Evolutionary conservation across 352 stramenopile genomes (phyloP).

Genomic region (Hyaloperonospora brassicae): DNA sequence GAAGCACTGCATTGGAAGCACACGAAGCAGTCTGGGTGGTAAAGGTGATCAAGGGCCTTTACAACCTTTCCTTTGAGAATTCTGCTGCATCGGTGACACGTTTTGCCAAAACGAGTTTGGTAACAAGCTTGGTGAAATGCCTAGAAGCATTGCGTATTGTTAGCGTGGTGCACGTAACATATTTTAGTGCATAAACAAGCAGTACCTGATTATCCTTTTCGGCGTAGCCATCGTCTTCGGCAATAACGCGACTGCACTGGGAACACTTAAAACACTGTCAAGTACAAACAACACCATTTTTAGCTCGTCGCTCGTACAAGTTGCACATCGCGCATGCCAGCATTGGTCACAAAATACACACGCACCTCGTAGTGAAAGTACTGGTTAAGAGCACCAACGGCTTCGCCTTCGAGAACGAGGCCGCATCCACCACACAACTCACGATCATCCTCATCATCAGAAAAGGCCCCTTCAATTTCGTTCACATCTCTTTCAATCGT

Average conservation of each 20-base stretch:
- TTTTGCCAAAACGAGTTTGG: constrained; percentile 70
- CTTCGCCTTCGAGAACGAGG: constrained; percentile 66
- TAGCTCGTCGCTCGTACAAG: constrained; percentile 1
- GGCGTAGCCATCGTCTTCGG: constrained; percentile 72
- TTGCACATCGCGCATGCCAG: neutral
- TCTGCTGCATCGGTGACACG: constrained; percentile 69
- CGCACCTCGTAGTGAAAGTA: constrained; percentile 77
- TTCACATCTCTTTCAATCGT: constrained; percentile 26
- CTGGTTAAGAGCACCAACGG: constrained; percentile 66
- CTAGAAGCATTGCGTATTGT: constrained; percentile 17
- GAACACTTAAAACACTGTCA: constrained; percentile 75
- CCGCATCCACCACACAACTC: constrained; percentile 65
- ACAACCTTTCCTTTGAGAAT: constrained; percentile 80
- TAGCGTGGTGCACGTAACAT: neutral
- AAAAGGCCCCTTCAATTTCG: constrained; percentile 38
- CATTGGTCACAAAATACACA: neutral
- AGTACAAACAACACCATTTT: constrained; percentile 4
- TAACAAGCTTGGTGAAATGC: constrained; percentile 79
- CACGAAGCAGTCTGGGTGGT: constrained; percentile 78
- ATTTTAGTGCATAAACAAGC: neutral
- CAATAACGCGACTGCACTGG: constrained; percentile 60
- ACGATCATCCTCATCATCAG: constrained; percentile 61
- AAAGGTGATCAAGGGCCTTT: constrained; percentile 78
- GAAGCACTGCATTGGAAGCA: constrained; percentile 70
- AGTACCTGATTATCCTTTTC: constrained; percentile 70